Percentiles rank a stretch among this genome's conserved stretches.
These are phyloP conservation scores for Tephrocybe sp. DNA, from an alignment of 768 basidiomycete species.

Conservation along the genomic window DNA sequence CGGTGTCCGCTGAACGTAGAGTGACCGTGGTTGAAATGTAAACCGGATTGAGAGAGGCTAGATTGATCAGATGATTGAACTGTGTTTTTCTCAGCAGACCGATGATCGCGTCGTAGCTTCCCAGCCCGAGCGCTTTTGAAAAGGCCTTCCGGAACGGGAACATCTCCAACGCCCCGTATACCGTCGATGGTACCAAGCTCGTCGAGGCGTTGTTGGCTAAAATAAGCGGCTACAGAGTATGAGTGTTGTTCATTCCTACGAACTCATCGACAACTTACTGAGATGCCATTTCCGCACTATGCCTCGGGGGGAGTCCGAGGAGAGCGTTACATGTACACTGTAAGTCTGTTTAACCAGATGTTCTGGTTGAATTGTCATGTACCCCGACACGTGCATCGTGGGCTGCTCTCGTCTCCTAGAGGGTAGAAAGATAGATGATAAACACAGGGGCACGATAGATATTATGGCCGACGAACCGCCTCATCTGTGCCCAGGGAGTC, in stretches of 20 bases:
- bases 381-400: constrained; percentile 14
- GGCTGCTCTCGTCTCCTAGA: constrained; percentile 17
- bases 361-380: constrained; percentile 46
- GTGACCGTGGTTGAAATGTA: constrained; percentile 20
- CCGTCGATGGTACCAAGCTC: constrained; percentile 70
- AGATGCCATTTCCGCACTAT: constrained; percentile 80
- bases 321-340: constrained; percentile 72
- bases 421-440: neutral
- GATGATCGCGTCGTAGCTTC: constrained; percentile 56
- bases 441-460: neutral
- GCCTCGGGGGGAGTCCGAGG: constrained; percentile 48
- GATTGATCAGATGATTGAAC: constrained; percentile 28
- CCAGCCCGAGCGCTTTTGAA: constrained; percentile 77
- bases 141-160: constrained; percentile 71
- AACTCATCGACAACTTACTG: constrained; percentile 47
- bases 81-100: constrained; percentile 33
- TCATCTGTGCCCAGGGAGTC: constrained; percentile 76
- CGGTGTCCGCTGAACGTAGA: constrained; percentile 21
- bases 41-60: constrained; percentile 23
- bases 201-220: constrained; percentile 75
- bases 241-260: constrained; percentile 24
- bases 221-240: constrained; percentile 68
- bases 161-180: constrained; percentile 64
- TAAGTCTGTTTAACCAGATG: constrained; percentile 84
- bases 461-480: constrained; percentile 45